phyloP scores from a whole-genome alignment of 495 filamentous ascomycete species.

The Neurospora sp. region DNA sequence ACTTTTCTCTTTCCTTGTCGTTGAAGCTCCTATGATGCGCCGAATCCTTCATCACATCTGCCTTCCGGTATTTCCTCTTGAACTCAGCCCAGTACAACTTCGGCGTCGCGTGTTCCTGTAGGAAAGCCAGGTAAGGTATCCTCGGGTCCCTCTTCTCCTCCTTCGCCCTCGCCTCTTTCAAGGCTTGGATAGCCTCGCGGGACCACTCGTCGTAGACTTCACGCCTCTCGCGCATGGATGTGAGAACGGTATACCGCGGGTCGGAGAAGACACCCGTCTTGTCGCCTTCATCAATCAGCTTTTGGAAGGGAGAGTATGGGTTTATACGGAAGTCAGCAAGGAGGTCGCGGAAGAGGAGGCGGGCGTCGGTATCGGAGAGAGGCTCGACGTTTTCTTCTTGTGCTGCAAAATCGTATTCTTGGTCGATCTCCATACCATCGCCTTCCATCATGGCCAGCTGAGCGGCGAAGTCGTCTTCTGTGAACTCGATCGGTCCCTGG shows the following conservation, averaged over 20 bases:
- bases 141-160: slow-evolving; percentile 77
- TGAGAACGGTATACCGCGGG: slow-evolving; percentile 70
- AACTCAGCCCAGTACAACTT: slow-evolving; percentile 98
- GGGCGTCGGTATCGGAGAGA: slow-evolving; percentile 58
- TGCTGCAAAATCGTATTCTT: slow-evolving; percentile 45
- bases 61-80: slow-evolving; percentile 78
- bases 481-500: slow-evolving; percentile 64
- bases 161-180: slow-evolving; percentile 63
- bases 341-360: slow-evolving; percentile 73
- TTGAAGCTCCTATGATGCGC: slow-evolving; percentile 35
- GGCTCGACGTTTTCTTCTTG: slow-evolving; percentile 41
- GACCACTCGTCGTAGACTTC: slow-evolving; percentile 80
- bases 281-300: slow-evolving; percentile 67
- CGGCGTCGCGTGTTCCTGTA: slow-evolving; percentile 69
- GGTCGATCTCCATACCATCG: slow-evolving; percentile 54
- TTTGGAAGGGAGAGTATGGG: slow-evolving; percentile 90
- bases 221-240: slow-evolving; percentile 61
- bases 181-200: slow-evolving; percentile 54
- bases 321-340: slow-evolving; percentile 72
- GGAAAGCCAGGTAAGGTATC: slow-evolving; percentile 73
- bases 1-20: slow-evolving; percentile 86
- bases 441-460: slow-evolving; percentile 76
- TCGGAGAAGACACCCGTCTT: slow-evolving; percentile 57
- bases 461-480: slow-evolving; percentile 89
- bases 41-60: slow-evolving; percentile 66